These are phyloP conservation scores for Angophora floribunda DNA, from an alignment of 345 rosid genomes.

Conservation along the genomic window DNA sequence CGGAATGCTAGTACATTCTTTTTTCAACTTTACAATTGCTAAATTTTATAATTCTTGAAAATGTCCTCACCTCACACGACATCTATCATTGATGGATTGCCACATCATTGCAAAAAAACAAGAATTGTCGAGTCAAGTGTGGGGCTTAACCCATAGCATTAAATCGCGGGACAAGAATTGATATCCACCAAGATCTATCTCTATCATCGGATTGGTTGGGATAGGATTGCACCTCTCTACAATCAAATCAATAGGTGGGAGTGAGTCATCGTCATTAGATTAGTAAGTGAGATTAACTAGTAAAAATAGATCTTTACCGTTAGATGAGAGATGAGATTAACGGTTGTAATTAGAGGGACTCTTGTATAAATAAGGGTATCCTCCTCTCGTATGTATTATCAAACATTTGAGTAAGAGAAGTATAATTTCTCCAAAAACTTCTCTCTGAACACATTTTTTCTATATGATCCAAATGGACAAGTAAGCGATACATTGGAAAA, in stretches of 20 bases:
- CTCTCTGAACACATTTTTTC: background rate
- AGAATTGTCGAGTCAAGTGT: background rate
- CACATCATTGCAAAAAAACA: background rate
- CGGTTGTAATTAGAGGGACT: background rate
- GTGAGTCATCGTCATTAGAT: background rate
- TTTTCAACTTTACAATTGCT: background rate
- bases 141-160: background rate
- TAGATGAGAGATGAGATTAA: background rate
- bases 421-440: background rate
- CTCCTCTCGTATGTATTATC: accelerated
- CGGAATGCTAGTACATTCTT: background rate
- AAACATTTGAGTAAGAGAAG: background rate
- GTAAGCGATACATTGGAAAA: too few species aligned
- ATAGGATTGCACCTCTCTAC: background rate
- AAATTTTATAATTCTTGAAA: background rate
- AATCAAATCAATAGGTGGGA: background rate
- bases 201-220: background rate
- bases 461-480: too few species aligned
- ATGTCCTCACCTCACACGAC: background rate
- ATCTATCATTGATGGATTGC: background rate
- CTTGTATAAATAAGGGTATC: background rate
- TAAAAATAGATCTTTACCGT: background rate
- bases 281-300: background rate
- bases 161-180: background rate
- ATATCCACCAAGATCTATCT: background rate